phyloP scores from a whole-genome alignment of 2,329 filamentous ascomycete genomes.

The Botrytis fabae region DNA sequence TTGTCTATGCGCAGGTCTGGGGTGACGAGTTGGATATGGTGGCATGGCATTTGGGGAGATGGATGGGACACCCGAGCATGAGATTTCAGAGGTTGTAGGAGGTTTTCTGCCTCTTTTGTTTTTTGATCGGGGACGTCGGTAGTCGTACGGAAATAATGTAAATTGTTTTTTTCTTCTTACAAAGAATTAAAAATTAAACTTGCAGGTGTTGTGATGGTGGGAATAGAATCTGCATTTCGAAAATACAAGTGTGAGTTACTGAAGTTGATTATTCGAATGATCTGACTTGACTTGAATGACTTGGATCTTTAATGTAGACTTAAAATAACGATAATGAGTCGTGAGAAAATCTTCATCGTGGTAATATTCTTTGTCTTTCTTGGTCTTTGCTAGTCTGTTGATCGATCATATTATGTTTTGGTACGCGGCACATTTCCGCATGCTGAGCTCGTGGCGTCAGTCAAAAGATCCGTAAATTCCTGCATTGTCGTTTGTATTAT shows the following conservation, averaged over 20 bases:
- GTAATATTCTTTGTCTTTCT: no score
- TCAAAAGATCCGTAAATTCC: not conserved
- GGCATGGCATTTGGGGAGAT: not conserved
- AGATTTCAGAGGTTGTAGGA: not conserved
- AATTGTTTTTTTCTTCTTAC: no score
- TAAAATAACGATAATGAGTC: not conserved
- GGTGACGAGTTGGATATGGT: not conserved
- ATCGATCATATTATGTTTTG: no score
- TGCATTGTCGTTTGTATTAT: accelerated
- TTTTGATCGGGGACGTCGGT: not conserved
- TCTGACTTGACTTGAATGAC: not conserved
- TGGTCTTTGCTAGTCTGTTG: no score
- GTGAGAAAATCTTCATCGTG: not conserved
- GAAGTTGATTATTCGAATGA: not conserved
- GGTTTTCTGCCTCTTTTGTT: not conserved
- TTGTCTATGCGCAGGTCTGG: not conserved
- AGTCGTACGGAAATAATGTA: not conserved
- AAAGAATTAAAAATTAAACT: no score
- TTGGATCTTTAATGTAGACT: not conserved
- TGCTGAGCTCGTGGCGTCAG: not conserved
- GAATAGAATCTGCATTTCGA: not conserved
- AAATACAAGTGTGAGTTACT: not conserved
- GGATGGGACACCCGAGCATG: not conserved
- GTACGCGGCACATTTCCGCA: not conserved
- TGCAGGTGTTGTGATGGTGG: not conserved